Percentiles rank a stretch among this genome's conserved stretches.
Evolutionary conservation across 169 alveolate genomes (phyloP).

Genomic region (Eimeria necatrix): DNA sequence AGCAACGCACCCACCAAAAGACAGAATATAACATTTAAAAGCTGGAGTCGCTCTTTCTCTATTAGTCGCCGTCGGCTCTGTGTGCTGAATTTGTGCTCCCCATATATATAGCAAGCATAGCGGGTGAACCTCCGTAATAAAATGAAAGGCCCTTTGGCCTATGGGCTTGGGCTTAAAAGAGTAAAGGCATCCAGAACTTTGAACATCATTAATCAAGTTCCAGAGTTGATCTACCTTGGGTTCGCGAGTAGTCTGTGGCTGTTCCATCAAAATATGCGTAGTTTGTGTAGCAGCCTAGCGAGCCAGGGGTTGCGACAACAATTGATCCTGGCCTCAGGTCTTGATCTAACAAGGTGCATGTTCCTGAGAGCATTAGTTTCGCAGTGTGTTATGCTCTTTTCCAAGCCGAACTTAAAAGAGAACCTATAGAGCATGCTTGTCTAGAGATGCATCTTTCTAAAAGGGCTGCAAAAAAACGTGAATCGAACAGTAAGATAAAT

Average conservation of each 20-base stretch:
- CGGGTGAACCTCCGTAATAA: background rate
- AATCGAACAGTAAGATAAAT: too few relatives aligned
- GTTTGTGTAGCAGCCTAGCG: slow-evolving; percentile 78
- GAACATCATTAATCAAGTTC: too few relatives aligned
- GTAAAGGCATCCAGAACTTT: too few relatives aligned
- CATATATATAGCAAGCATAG: too few relatives aligned
- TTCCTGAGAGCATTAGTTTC: slow-evolving; percentile 20
- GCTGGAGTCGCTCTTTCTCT: too few relatives aligned
- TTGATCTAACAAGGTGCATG: slow-evolving; percentile 81
- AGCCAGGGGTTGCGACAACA: slow-evolving; percentile 79
- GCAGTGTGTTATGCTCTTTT: background rate
- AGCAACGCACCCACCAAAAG: background rate
- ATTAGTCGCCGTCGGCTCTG: too few relatives aligned
- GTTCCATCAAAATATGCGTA: slow-evolving; percentile 74
- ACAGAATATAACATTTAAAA: background rate
- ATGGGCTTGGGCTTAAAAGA: too few relatives aligned
- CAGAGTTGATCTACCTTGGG: slow-evolving; percentile 2
- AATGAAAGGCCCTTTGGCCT: background rate
- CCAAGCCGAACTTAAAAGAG: too few relatives aligned
- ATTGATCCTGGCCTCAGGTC: slow-evolving; percentile 81
- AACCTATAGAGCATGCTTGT: too few relatives aligned
- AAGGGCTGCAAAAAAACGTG: too few relatives aligned
- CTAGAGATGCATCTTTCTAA: too few relatives aligned
- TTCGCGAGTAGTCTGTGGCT: slow-evolving; percentile 66
- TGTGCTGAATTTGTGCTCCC: too few relatives aligned